Evolutionary conservation across 2,329 filamentous ascomycete genomes (phyloP).

Genomic region (Neonectria punicea): DNA sequence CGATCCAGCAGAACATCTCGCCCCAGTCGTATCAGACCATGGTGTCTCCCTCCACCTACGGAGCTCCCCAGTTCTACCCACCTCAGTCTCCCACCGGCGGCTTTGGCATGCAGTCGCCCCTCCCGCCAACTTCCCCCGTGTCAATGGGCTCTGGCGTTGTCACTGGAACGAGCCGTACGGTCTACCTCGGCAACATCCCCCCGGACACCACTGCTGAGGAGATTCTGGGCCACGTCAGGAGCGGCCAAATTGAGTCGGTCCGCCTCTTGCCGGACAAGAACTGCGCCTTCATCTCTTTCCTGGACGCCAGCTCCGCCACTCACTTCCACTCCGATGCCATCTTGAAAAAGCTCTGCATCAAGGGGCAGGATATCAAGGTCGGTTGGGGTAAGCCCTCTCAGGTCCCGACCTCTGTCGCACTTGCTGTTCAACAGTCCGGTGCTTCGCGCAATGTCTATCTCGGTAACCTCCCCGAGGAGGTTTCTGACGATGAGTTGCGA

Average conservation of each 20-base stretch:
- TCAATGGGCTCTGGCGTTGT: slow-evolving; percentile 82
- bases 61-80: slow-evolving; percentile 83
- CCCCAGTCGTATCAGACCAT: slow-evolving; percentile 86
- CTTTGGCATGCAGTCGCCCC: slow-evolving; percentile 68
- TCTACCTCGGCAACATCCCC: slow-evolving; percentile 98
- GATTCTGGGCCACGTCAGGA: slow-evolving; percentile 94
- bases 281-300: slow-evolving; percentile 98
- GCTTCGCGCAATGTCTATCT: slow-evolving; percentile 98
- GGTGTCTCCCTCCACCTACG: slow-evolving; percentile 86
- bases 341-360: slow-evolving; percentile 98
- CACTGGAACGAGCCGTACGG: slow-evolving; percentile 92
- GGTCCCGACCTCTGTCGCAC: slow-evolving; percentile 95
- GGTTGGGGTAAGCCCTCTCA: slow-evolving; percentile 99
- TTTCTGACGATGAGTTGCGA: slow-evolving; percentile 89
- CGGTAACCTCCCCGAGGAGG: slow-evolving; percentile 90
- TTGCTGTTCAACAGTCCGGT: slow-evolving; percentile 96
- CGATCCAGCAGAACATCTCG: slow-evolving; percentile 80
- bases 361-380: slow-evolving; percentile 99
- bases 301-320: slow-evolving; percentile 96
- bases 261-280: slow-evolving; percentile 98
- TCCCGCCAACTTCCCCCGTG: slow-evolving; percentile 78
- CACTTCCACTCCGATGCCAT: slow-evolving; percentile 99
- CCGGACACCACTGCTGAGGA: slow-evolving; percentile 97
- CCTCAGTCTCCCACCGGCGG: slow-evolving; percentile 87
- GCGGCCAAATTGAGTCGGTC: slow-evolving; percentile 99